A percentile compares a stretch with the other conserved stretches of the same genome.
These are phyloP conservation scores for Byssothecium circinans DNA, from an alignment of 2,329 filamentous ascomycete species.

Conservation along the genomic window DNA sequence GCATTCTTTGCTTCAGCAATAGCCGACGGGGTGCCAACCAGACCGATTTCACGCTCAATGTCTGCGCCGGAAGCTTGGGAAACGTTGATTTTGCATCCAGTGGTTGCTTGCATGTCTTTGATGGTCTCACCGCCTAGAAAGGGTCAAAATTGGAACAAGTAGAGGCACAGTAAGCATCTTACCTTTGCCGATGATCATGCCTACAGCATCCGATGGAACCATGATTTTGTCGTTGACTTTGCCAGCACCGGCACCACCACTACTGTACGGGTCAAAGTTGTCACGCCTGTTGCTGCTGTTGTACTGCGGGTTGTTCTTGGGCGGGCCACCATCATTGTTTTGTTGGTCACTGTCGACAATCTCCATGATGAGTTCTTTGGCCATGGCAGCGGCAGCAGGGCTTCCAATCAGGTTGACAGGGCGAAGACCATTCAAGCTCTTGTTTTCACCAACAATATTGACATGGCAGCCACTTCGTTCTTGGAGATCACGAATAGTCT, in stretches of 20 bases:
- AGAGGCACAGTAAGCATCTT: slow-evolving; percentile 6
- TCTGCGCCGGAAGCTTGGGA: slow-evolving; percentile 79
- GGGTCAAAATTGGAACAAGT: slow-evolving; percentile 16
- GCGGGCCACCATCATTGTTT: slow-evolving; percentile 42
- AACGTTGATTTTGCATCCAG: slow-evolving; percentile 93
- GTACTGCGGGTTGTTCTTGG: slow-evolving; percentile 17
- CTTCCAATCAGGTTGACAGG: slow-evolving; percentile 89
- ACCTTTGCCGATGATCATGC: slow-evolving; percentile 94
- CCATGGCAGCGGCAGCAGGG: slow-evolving; percentile 70
- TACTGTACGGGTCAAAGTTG: slow-evolving; percentile 45
- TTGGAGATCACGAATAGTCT: slow-evolving; percentile 90
- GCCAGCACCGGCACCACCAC: slow-evolving; percentile 49
- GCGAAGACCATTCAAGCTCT: slow-evolving; percentile 85
- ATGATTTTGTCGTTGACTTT: slow-evolving; percentile 82
- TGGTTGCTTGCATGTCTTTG: slow-evolving; percentile 85
- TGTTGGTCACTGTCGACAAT: slow-evolving; percentile 90
- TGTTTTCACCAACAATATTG: slow-evolving; percentile 91
- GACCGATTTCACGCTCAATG: slow-evolving; percentile 80
- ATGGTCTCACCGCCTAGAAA: slow-evolving; percentile 77
- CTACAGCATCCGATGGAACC: slow-evolving; percentile 87
- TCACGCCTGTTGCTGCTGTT: slow-evolving; percentile 41
- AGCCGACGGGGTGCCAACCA: slow-evolving; percentile 75
- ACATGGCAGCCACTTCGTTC: slow-evolving; percentile 92
- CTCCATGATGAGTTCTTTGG: slow-evolving; percentile 87
- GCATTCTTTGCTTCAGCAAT: slow-evolving; percentile 80